phyloP scores from a whole-genome alignment of 306 rosid species.

The Herpetospermum pedunculosum region DNA sequence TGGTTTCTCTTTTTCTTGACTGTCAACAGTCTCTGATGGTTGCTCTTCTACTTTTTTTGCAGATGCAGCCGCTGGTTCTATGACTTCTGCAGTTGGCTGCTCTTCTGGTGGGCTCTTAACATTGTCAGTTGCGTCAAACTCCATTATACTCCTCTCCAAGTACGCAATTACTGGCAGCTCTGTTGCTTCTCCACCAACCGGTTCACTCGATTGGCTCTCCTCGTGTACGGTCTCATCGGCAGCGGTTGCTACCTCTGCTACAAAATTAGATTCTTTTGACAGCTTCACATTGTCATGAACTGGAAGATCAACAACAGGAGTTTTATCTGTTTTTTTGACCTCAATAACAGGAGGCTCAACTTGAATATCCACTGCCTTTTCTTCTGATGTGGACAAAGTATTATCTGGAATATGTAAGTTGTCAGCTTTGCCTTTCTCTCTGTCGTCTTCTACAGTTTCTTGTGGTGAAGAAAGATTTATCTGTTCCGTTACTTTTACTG shows the following conservation, averaged over 20 bases:
- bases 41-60: background rate
- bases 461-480: background rate
- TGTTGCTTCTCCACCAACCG: background rate
- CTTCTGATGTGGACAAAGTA: background rate
- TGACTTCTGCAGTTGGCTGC: background rate
- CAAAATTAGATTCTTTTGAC: background rate
- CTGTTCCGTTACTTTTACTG: background rate
- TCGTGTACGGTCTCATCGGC: background rate
- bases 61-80: background rate
- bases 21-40: background rate
- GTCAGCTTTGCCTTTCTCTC: background rate
- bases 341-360: background rate
- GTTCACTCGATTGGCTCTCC: background rate
- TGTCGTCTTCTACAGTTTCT: conserved; percentile 9
- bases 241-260: background rate
- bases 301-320: background rate
- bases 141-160: background rate
- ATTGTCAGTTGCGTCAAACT: background rate
- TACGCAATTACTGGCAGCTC: background rate
- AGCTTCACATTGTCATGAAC: background rate
- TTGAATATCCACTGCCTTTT: background rate
- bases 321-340: background rate
- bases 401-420: background rate
- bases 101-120: conserved; percentile 8
- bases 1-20: background rate